Evolutionary conservation across 495 filamentous ascomycete genomes (phyloP), one percentile per base, ranked within the genome.

Genomic region (Rusavskia elegans): DNA sequence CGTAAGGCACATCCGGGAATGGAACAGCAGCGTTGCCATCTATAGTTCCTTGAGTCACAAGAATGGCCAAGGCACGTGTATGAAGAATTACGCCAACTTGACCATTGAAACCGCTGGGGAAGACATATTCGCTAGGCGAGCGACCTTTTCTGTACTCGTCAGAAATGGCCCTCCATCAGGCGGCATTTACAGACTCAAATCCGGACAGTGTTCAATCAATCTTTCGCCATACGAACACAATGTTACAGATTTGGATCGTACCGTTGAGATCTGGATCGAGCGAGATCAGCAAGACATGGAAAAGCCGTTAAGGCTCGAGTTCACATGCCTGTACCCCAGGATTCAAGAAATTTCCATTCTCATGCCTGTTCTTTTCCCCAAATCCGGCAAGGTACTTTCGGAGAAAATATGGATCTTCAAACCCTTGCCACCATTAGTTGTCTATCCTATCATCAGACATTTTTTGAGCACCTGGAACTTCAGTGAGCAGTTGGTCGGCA

Each of bases 381-480:
- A 46, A 46, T 27, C 29, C 23, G 44, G 44, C 44, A 25, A 25
- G 29, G 44, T 46, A 16, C 44, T 46, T n/a, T 46, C 44, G 19
- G 44, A 46, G 23, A 46, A 46, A 23, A 46, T 46, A 8, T 46
- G 44, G 44, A 17, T 46, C 19, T 6, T 11, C 5, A 46, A 29
- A 29, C 52, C 53, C 17, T 41, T 14, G n/a, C 52, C 42, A 17
- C 38, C 53, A 3, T 37, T 55, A 16, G 45, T 25, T 19, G 37
- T 54, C 4, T 49, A 30, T 0, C 44, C 52, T 0, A 20, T 49
- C 10, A 19, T 40, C 20, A 53, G 46, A 20, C 21, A 38, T n/a
- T 37, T 40, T 16, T 36, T 52, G 1, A 58, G 49, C 27, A 55
- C 48, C n/a, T 58, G 52, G 56, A 48, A 49, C n/a, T 10, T 41